Percentiles rank a stretch among this genome's conserved stretches.
These are phyloP conservation scores for Thuidium tamariscinum DNA, from an alignment of 225 moss, liverwort and hornwort genomes.

Conservation along the genomic window DNA sequence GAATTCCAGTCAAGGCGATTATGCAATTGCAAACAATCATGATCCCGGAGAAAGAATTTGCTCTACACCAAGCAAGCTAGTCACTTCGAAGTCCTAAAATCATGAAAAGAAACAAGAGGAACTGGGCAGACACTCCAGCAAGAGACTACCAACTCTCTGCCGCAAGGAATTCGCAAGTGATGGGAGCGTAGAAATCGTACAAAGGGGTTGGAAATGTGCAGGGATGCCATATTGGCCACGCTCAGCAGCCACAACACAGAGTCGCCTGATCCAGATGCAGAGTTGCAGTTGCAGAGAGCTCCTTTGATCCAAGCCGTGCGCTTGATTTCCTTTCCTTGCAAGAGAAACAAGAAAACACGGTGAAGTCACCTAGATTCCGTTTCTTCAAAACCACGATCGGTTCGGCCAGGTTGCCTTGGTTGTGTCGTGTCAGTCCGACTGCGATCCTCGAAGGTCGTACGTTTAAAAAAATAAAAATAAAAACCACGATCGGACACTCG, in stretches of 20 bases:
- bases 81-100: neutral
- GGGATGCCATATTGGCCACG: neutral
- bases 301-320: neutral
- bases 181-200: neutral
- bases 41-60: neutral
- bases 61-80: neutral
- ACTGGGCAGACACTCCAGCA: neutral
- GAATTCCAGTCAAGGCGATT: no score
- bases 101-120: neutral
- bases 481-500: neutral
- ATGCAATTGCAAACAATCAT: neutral
- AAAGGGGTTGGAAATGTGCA: neutral
- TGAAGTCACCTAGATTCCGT: neutral
- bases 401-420: no score
- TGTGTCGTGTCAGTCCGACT: no score
- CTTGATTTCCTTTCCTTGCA: neutral
- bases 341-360: neutral
- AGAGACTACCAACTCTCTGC: neutral
- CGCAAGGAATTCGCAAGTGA: neutral
- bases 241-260: neutral
- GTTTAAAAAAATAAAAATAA: no score
- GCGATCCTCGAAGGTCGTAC: no score
- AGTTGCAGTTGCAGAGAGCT: neutral
- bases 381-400: neutral
- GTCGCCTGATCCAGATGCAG: no score